phyloP scores from a whole-genome alignment of 2,329 filamentous ascomycete genomes.

The Sporothrix humicola region DNA sequence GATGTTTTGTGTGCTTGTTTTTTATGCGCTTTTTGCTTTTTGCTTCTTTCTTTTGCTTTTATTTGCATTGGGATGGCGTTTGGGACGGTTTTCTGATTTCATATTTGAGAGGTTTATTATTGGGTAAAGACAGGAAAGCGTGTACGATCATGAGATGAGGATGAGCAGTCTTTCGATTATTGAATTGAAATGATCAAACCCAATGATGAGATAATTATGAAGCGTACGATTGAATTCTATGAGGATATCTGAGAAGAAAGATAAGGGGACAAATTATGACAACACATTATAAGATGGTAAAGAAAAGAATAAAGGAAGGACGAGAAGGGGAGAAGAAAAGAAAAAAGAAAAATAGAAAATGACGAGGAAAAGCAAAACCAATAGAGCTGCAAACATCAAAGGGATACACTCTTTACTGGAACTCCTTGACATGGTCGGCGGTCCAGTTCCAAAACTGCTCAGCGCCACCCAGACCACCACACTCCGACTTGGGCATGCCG shows the following conservation, averaged over 20 bases:
- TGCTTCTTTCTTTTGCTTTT: neutral
- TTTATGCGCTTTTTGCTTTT: conserved; percentile 1
- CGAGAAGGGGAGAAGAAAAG: neutral
- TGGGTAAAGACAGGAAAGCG: neutral
- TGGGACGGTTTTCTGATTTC: neutral
- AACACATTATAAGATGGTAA: too few species aligned
- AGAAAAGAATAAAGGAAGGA: neutral
- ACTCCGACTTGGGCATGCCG: conserved; percentile 45
- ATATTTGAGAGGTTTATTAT: neutral
- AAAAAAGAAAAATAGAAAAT: neutral
- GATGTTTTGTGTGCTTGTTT: neutral
- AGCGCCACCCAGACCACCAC: conserved; percentile 48
- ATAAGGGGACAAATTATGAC: neutral
- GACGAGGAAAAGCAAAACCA: neutral
- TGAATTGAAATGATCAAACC: conserved; percentile 1
- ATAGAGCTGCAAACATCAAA: neutral
- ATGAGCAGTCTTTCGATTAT: conserved; percentile 18
- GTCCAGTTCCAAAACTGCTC: conserved; percentile 52
- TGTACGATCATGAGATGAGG: conserved; percentile 25
- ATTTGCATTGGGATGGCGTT: conserved; percentile 25
- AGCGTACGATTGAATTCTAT: conserved; percentile 3
- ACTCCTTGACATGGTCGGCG: conserved; percentile 47
- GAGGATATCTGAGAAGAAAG: neutral
- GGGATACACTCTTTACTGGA: conserved; percentile 30
- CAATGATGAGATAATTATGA: neutral